Evolutionary conservation across 2,329 filamentous ascomycete genomes (phyloP).

Genomic region (Phialocephala sp.): DNA sequence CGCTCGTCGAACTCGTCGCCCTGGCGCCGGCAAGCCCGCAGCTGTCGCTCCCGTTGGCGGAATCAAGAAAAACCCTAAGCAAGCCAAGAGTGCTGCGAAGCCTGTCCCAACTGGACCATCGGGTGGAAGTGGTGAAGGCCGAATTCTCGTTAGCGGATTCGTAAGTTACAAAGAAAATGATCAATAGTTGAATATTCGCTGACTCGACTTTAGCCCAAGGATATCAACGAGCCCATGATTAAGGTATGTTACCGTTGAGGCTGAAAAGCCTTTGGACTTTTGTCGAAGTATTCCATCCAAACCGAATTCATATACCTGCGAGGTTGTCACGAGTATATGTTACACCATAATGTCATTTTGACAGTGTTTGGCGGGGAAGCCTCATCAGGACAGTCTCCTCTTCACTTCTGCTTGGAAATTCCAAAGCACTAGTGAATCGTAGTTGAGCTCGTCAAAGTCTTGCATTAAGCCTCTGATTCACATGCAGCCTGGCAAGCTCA

Average conservation of each 20-base stretch:
- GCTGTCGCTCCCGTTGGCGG: constrained; percentile 79
- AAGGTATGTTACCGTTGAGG: constrained; percentile 99
- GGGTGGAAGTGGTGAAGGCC: constrained; percentile 73
- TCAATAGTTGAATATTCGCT: constrained; percentile 1
- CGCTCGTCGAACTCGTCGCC: constrained; percentile 54
- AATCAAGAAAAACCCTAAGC: constrained; percentile 76
- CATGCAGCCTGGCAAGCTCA: constrained; percentile 61
- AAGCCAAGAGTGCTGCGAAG: constrained; percentile 64
- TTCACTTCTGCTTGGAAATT: constrained; percentile 38
- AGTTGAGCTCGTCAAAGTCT: constrained; percentile 66
- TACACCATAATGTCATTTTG: constrained; percentile 29
- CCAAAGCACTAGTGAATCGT: constrained; percentile 48
- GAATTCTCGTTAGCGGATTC: constrained; percentile 98
- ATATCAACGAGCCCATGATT: constrained; percentile 96
- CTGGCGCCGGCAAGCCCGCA: constrained; percentile 50
- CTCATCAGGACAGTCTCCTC: constrained; percentile 48
- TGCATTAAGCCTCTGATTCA: constrained; percentile 50
- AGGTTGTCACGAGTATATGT: constrained; percentile 33
- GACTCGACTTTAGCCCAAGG: constrained; percentile 71
- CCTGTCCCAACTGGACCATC: constrained; percentile 68
- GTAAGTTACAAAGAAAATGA: constrained; percentile 60
- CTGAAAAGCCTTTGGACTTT: constrained; percentile 71
- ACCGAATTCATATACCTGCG: constrained; percentile 38
- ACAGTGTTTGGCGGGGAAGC: constrained; percentile 30
- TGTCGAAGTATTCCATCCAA: constrained; percentile 65